Base-by-base conservation (phyloP, 768 basidiomycete genomes). In the Boletales sp. region DNA sequence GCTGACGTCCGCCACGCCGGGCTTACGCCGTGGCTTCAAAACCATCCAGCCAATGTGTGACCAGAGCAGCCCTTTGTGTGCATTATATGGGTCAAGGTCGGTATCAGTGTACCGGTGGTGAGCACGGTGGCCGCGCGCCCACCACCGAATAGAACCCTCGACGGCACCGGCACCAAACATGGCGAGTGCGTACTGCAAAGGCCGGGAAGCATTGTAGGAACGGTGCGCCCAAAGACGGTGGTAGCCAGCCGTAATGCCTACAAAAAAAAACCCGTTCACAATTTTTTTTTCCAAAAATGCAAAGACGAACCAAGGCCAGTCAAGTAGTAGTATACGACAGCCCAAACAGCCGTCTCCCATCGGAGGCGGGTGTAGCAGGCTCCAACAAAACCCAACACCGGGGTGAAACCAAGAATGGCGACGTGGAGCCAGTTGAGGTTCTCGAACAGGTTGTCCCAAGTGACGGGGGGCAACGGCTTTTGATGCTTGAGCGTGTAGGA, bases 81-180 rank as follows among this genome's bases (percentile, higher is more conserved):
- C 93, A 56, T 90, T 88, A 74, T 97, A 96, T 0, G 94, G 94
- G 71, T 96, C 94, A 55, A 97, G 86, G 48, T 93, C 90, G 62
- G 94, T 97, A 71, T 95, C 94, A 58, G 94, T 97, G 74, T 96
- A 95, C 38, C 94, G 82, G 65, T 96, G 94, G 69, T 96, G 94
- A 4, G 95, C 95, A 53, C 95, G 90, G 76, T 99, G 96, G 42
- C 94, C 94, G 46, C 96, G 83, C 18, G 87, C 87, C 96, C 96
- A 98, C 96, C 96, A 98, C 69, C 91, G 89, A 74, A 99, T 95
- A 18, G 94, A 96, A 9, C 95, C 95, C 65, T 99, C 82, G 41
- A 95, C 87, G 5, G 95, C 94, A 42, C 96, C 95, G 2, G 92
- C 86, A 44, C 95, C 96, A 10, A 84, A 79, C 17, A 88, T 61